Evolutionary conservation across 441 rosid species (phyloP).

Genomic region (Melastoma candidum): DNA sequence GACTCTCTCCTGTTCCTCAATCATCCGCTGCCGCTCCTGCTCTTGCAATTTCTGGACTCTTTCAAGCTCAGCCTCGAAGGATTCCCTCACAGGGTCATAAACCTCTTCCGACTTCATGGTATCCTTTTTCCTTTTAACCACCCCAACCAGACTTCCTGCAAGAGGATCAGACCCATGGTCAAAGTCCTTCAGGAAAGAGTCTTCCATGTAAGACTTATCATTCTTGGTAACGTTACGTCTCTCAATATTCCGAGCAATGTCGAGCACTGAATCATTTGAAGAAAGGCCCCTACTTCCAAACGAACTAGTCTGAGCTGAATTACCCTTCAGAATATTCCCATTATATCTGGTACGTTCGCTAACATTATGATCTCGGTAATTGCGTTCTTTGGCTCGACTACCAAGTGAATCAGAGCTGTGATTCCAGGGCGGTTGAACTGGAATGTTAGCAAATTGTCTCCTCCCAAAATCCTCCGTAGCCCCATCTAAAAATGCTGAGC

Average conservation of each 20-base stretch:
- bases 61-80: constrained; percentile 99
- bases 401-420: constrained; percentile 28
- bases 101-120: constrained; percentile 58
- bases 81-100: constrained; percentile 89
- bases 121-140: constrained; percentile 80
- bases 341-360: constrained; percentile 38
- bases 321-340: constrained; percentile 30
- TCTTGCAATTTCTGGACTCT: constrained; percentile 96
- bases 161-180: constrained; percentile 73
- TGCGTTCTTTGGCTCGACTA: constrained; percentile 36
- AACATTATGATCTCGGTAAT: constrained; percentile 33
- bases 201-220: constrained; percentile 64
- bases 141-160: constrained; percentile 52
- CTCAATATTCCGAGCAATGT: constrained; percentile 40
- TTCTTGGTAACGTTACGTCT: constrained; percentile 43
- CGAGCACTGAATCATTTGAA: constrained; percentile 38
- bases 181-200: constrained; percentile 55
- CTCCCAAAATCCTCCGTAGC: constrained; percentile 41
- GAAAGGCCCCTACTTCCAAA: constrained; percentile 36
- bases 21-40: constrained; percentile 59
- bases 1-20: constrained; percentile 83
- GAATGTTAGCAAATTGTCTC: constrained; percentile 48
- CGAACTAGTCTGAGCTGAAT: constrained; percentile 32
- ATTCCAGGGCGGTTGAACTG: constrained; percentile 50
- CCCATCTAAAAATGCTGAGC: constrained; percentile 19